Conservation (phyloP, 2,329 filamentous ascomycete genomes). For the Penicillium brasilianum region DNA sequence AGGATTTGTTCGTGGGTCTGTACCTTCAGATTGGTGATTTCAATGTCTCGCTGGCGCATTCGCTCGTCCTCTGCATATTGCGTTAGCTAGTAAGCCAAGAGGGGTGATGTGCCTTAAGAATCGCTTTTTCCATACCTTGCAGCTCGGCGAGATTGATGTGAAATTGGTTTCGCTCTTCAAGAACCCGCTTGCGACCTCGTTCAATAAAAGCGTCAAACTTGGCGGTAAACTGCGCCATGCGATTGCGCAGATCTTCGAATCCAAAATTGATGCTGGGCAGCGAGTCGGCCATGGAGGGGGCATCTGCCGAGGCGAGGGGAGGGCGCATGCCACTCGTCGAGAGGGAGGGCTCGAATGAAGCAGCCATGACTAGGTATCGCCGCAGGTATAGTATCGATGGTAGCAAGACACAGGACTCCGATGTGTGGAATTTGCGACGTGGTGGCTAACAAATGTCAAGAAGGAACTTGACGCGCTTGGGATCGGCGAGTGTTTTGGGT, state of each 20-base stretch:
- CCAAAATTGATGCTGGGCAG: constrained; percentile 93
- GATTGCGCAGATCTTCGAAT: constrained; percentile 91
- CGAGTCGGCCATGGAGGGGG: constrained; percentile 65
- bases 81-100: constrained; percentile 10
- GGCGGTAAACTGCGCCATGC: constrained; percentile 90
- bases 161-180: constrained; percentile 94
- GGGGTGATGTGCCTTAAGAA: not conserved
- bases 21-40: constrained; percentile 68
- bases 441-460: constrained; percentile 8
- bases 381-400: not conserved
- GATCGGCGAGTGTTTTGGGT: constrained; percentile 27
- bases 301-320: constrained; percentile 57
- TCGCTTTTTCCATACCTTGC: constrained; percentile 66
- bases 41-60: constrained; percentile 85
- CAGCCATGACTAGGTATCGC: constrained; percentile 35
- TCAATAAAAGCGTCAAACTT: constrained; percentile 96
- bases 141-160: constrained; percentile 87
- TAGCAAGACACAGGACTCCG: not conserved
- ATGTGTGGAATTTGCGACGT: not conserved
- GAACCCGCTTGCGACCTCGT: constrained; percentile 81
- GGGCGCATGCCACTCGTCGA: constrained; percentile 60
- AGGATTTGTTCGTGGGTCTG: constrained; percentile 61
- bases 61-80: constrained; percentile 77
- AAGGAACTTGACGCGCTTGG: constrained; percentile 6
- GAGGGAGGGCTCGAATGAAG: constrained; percentile 63